Percentiles rank a stretch among this genome's conserved stretches.
These are phyloP conservation scores for Anthracocystis panici-leucophaei DNA, from an alignment of 1,284 basidiomycete genomes.

Conservation along the genomic window DNA sequence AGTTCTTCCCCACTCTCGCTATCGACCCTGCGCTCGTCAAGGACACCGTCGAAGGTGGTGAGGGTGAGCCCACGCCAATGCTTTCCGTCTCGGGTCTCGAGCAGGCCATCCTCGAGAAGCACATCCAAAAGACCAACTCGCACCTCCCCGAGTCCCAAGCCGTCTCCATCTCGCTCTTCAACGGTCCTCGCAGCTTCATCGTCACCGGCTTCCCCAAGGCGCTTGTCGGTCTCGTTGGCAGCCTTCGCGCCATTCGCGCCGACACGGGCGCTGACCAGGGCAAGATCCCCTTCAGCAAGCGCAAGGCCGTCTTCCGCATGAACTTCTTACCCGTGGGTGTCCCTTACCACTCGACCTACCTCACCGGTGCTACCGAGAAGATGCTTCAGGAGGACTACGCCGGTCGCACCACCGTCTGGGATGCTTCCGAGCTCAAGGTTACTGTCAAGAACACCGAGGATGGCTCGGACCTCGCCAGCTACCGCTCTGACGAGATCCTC, in stretches of 20 bases:
- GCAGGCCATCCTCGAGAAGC: conserved; percentile 78
- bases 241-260: conserved; percentile 88
- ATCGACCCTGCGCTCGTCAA: conserved; percentile 88
- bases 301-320: conserved; percentile 91
- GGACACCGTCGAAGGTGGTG: conserved; percentile 89
- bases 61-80: conserved; percentile 94
- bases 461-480: conserved; percentile 56
- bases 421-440: conserved; percentile 79
- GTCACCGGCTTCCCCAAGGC: conserved; percentile 91
- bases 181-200: conserved; percentile 90
- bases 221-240: conserved; percentile 92
- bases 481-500: conserved; percentile 47
- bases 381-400: conserved; percentile 80
- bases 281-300: conserved; percentile 91
- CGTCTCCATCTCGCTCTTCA: conserved; percentile 87
- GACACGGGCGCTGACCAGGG: conserved; percentile 89
- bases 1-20: conserved; percentile 92
- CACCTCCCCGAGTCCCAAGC: conserved; percentile 83
- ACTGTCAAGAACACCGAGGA: conserved; percentile 90
- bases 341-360: conserved; percentile 92
- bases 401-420: conserved; percentile 75
- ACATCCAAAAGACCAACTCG: conserved; percentile 88
- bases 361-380: conserved; percentile 81
- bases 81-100: conserved; percentile 86
- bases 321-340: conserved; percentile 94